Conservation (phyloP, 371 early-diverging fungal genomes). For the Rhizopus delemar region DNA sequence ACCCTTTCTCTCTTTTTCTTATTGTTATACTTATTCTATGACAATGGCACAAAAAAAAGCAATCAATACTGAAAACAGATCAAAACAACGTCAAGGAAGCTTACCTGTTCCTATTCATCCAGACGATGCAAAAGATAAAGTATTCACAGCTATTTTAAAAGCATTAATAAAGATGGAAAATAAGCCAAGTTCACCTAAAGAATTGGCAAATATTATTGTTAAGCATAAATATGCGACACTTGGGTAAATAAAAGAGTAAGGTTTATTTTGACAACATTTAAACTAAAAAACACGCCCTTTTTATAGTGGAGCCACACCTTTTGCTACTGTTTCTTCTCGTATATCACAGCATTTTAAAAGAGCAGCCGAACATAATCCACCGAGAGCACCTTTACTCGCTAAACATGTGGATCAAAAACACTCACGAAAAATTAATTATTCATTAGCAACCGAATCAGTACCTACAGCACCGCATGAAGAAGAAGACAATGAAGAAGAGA, state of each 20-base stretch:
- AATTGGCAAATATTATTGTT: constrained; percentile 76
- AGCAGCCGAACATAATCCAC: constrained; percentile 74
- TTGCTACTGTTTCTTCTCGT: constrained; percentile 87
- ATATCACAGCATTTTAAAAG: constrained; percentile 86
- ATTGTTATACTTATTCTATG: background rate
- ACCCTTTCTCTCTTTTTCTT: background rate
- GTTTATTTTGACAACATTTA: constrained; percentile 6
- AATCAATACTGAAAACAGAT: background rate
- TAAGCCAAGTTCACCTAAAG: constrained; percentile 80
- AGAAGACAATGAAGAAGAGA: background rate
- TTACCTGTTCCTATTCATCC: constrained; percentile 60
- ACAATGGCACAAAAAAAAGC: constrained; percentile 2
- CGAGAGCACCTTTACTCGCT: constrained; percentile 71
- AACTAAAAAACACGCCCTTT: background rate
- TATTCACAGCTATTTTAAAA: constrained; percentile 79
- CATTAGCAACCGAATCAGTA: constrained; percentile 55
- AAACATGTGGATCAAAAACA: constrained; percentile 73
- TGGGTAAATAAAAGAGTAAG: constrained; percentile 52
- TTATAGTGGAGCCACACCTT: constrained; percentile 78
- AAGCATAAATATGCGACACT: constrained; percentile 74
- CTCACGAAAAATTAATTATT: constrained; percentile 79
- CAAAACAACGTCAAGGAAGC: constrained; percentile 3
- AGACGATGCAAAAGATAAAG: constrained; percentile 81
- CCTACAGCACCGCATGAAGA: constrained; percentile 5
- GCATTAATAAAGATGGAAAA: constrained; percentile 74